Base-by-base conservation (phyloP, 2,329 filamentous ascomycete species). In the Fusarium sp. region DNA sequence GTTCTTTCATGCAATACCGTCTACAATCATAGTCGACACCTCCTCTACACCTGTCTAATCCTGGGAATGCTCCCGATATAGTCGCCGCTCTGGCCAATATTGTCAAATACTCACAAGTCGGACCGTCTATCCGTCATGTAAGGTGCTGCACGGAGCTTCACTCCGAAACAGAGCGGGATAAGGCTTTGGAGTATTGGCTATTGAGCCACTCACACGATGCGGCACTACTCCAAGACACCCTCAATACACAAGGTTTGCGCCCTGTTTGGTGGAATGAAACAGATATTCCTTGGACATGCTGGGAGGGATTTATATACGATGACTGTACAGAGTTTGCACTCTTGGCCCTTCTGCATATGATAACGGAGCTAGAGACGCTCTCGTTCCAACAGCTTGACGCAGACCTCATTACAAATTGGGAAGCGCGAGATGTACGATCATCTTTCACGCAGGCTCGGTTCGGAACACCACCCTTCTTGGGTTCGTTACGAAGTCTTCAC, bases 61-160 rank as follows among this genome's bases (percentile, higher is more conserved):
- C 15, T 73, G 18, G 47, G 33, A 48, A 20, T 24, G 18, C 55
- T 28, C 3, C 22, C 6, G 53, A 70, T 5, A 20, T 54, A 10
- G 24, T 60, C 33, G 10, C 35, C 15, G 45, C 38, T 26, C 56
- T 73, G 24, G 30, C 35, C 35, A 33, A 58, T 26, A 35, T 66
- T 26, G 47, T 62, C 36, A 58, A 58, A 45, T 28, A 51, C 35
- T 60, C 69, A n/a, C 31, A 55, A 13, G 15, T 47, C 47, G 70
- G 70, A 39, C 66, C 56, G 61, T 42, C 47, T n/a, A 62, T 71
- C 61, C 66, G 57, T 33, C 59, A 68, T 26, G 36, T 61, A 60
- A 39, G 38, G 33, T 71, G 59, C 42, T 50, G 14, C 33, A 47
- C 50, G 44, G 33, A 42, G 14, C n/a, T 64, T 11, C n/a, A 26